Evolutionary conservation across 208 protist species (phyloP), one percentile per base, ranked within the genome.

Genomic region (Phytomonas francai): DNA sequence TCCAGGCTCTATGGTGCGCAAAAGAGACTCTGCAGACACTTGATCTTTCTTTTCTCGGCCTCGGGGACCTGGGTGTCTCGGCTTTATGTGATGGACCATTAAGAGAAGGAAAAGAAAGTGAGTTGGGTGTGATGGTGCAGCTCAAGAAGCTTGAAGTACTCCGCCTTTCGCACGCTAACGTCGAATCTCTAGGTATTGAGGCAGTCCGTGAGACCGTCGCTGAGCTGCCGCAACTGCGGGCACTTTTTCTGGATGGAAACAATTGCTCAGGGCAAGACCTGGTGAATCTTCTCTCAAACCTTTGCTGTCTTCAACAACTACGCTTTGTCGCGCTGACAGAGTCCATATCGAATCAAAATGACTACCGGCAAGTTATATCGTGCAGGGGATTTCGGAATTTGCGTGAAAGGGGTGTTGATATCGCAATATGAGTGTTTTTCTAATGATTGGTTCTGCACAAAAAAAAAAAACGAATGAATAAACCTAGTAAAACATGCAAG

Each of bases 1-100:
- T 73, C 14, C 31, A 30, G 25, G 59, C 89, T 42, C 78, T 93
- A 25, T 59, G 66, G 63, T 57, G 58, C 31, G 39, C 39, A 3
- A 67, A 75, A 11, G 19, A 72, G 29, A 30, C 22, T 16, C 68
- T 93, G 58, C 42, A 63, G 22, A 33, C 42, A 62, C 72, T 93
- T 9, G 85, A 93, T 65, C 71, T 91, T n/a, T 80, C 83, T 33
- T 91, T 80, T 63, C 90, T 83, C 5, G 83, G 62, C 5, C 67
- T 93, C 7, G 88, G 81, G n/a, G 83, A 84, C 66, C 54, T 88
- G 11, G 88, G 88, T 27, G 65, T 88, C 8, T 83, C 83, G 28
- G 70, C 87, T 61, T 72, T 93, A 66, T 86, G 83, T 51, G 88
- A 93, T 68, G 85, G 83, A 32, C 51, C 67, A 8, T 34, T 28